Base-by-base conservation (phyloP, 495 filamentous ascomycete genomes). In the Penicillium bovifimosum region DNA sequence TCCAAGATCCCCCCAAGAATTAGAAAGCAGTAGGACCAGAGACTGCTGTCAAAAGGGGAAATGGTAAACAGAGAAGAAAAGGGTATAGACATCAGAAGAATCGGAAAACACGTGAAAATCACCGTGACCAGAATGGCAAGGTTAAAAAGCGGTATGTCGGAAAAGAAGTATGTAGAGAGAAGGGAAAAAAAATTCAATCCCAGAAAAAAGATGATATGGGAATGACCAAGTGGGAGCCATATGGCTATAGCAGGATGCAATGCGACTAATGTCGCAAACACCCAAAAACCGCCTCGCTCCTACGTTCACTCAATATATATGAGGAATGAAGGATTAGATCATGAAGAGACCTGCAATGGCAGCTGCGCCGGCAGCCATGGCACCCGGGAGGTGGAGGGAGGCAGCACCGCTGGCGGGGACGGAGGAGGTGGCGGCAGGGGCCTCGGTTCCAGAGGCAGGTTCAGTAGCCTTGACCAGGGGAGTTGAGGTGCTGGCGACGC, bases 321-420 rank as follows among this genome's bases (percentile, higher is more conserved):
- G 39, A 7, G 2, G 10, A 16, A 27, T 28, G 33, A 9, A 9
- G 16, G 16, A 47, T 68, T 72, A 80, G 27, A 76, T 64, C 62
- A 78, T 53, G 41, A 72, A 48, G 36, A 78, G 46, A 32, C 73
- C 74, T 34, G 74, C 77, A 46, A 71, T 64, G 39, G 70, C 75
- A 47, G 74, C 50, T 6, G 68, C 64, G 63, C 68, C 76, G 24
- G 63, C 75, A 18, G 66, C 58, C 36, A 73, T 52, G 5, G 60
- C 57, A 39, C 68, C 70, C 14, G 67, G 61, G 33, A 67, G 20
- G 55, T 74, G 64, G 47, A 60, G 55, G 5, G 64, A 58, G 26
- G 72, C 53, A 20, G 65, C 62, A 26, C 63, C 60, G 39, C 54
- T 64, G 29, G 60, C 55, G 17, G 65, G 61, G 6, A 52, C 47